phyloP scores from a whole-genome alignment of 2,329 filamentous ascomycete genomes.

The Neonectria ditissima region DNA sequence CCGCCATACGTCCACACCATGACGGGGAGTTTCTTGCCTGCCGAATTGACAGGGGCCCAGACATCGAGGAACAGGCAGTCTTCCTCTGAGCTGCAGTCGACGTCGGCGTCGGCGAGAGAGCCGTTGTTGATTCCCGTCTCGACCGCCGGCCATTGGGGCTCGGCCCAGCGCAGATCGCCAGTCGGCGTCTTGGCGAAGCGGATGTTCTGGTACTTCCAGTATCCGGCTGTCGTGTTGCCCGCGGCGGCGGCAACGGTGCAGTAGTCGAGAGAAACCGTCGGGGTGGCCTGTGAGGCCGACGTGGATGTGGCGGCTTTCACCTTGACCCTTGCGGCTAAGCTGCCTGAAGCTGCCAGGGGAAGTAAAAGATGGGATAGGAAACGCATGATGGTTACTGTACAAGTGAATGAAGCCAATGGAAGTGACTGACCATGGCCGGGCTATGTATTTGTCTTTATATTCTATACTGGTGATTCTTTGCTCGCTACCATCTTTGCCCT shows the following conservation, averaged over 20 bases:
- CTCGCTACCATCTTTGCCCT: too few species aligned
- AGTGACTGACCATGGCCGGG: too few species aligned
- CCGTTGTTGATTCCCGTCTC: conserved; percentile 11
- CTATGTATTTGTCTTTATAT: too few species aligned
- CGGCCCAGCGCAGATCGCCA: conserved; percentile 13
- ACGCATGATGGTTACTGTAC: conserved; percentile 15
- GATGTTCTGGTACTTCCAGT: conserved; percentile 22
- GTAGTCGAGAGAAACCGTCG: conserved; percentile 12
- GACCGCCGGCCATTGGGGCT: conserved; percentile 12
- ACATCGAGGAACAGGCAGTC: conserved; percentile 18
- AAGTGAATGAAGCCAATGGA: too few species aligned
- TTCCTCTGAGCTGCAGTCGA: conserved; percentile 17
- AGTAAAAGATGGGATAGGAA: conserved; percentile 7
- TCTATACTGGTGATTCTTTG: too few species aligned
- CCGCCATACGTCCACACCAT: conserved; percentile 19
- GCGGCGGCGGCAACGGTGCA: conserved; percentile 11
- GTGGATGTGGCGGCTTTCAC: conserved; percentile 5
- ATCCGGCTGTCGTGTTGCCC: conserved; percentile 14
- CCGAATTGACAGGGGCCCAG: conserved; percentile 10
- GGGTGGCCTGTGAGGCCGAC: conserved; percentile 5
- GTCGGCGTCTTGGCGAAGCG: conserved; percentile 19
- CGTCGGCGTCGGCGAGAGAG: conserved; percentile 10
- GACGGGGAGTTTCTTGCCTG: conserved; percentile 15
- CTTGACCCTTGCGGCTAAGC: conserved; percentile 14
- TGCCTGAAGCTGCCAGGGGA: conserved; percentile 12